Conservation (phyloP, 148 eudicot genomes). For the Camellia sinensis region DNA sequence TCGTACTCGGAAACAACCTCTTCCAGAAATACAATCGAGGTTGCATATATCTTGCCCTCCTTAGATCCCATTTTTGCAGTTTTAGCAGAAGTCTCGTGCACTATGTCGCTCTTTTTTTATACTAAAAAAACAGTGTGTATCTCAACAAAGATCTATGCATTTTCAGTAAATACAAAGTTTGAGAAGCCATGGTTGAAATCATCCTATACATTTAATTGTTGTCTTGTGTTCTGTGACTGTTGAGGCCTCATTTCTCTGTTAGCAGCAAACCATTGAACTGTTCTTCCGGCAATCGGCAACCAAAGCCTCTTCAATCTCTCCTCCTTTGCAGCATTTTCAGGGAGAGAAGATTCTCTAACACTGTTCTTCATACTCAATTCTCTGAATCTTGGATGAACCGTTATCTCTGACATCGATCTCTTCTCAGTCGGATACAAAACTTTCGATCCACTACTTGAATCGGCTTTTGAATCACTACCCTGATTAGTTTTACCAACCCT, state of each 20-base stretch:
- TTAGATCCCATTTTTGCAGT: too few relatives aligned
- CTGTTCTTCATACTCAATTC: conserved; percentile 22
- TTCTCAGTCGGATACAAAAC: conserved; percentile 29
- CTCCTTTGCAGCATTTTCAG: conserved; percentile 30
- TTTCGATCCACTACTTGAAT: not conserved
- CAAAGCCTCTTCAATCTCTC: conserved; percentile 60
- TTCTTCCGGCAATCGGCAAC: conserved; percentile 77
- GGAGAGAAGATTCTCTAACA: conserved; percentile 7
- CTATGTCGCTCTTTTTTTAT: too few relatives aligned
- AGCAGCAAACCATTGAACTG: conserved; percentile 84
- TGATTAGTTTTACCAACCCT: conserved; percentile 31
- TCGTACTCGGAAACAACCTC: too few relatives aligned
- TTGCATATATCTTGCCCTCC: too few relatives aligned
- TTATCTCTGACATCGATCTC: conserved; percentile 80
- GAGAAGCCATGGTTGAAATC: not conserved
- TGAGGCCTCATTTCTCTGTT: conserved; percentile 42
- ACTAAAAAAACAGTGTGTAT: too few relatives aligned
- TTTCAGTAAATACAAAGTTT: not conserved
- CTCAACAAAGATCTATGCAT: too few relatives aligned
- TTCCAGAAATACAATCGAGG: too few relatives aligned
- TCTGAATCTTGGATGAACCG: conserved; percentile 47
- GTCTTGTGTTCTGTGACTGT: conserved; percentile 16
- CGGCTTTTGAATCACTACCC: conserved; percentile 11
- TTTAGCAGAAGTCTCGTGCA: too few relatives aligned
- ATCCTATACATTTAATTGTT: conserved; percentile 30